Conservation (phyloP, 2,329 filamentous ascomycete species). For the Arthrobotrys pseudoclavata region DNA sequence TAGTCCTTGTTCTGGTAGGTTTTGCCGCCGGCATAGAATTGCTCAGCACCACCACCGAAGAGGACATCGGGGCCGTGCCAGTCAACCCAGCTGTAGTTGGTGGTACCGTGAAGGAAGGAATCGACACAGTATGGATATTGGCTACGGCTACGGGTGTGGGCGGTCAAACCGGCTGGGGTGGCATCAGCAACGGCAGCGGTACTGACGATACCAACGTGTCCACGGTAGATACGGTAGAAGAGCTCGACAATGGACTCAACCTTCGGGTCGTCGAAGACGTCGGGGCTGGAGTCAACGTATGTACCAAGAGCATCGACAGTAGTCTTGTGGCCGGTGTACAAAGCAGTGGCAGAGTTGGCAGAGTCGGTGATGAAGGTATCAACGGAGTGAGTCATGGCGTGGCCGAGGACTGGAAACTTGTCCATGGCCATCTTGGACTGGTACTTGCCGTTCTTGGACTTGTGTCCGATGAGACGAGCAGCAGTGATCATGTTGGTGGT, state of each 20-base stretch:
- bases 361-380: constrained; percentile 57
- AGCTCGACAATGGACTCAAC: constrained; percentile 86
- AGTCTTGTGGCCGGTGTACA: constrained; percentile 56
- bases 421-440: constrained; percentile 81
- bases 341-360: constrained; percentile 54
- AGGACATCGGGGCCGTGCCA: constrained; percentile 82
- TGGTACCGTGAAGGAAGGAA: constrained; percentile 80
- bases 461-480: constrained; percentile 83
- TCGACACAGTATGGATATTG: constrained; percentile 81
- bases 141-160: constrained; percentile 79
- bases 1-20: constrained; percentile 81
- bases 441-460: constrained; percentile 86
- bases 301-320: constrained; percentile 86
- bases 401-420: constrained; percentile 85
- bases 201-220: constrained; percentile 74
- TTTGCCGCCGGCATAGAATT: constrained; percentile 74
- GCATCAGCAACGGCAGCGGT: constrained; percentile 87
- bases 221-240: constrained; percentile 77
- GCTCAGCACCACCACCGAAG: constrained; percentile 85
- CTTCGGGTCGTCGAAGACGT: constrained; percentile 85
- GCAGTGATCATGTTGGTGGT: constrained; percentile 85
- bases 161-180: constrained; percentile 80
- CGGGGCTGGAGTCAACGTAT: constrained; percentile 81
- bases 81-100: constrained; percentile 85
- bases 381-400: constrained; percentile 85